phyloP scores from a whole-genome alignment of 495 filamentous ascomycete genomes.

The Penicillium verhagenii region DNA sequence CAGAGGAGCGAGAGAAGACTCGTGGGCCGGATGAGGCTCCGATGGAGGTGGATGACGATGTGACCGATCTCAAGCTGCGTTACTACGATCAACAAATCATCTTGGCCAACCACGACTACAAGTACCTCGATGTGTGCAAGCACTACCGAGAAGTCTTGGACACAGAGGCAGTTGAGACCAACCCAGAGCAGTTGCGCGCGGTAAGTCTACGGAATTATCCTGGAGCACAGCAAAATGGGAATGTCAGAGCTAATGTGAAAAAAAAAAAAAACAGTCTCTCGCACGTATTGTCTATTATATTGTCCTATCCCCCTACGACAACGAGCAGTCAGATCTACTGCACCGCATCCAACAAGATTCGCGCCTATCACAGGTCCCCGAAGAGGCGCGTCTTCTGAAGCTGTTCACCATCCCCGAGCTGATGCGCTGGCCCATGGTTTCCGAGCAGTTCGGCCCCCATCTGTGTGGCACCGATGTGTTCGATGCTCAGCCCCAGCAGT shows the following conservation, averaged over 20 bases:
- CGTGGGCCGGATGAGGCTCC: conserved; percentile 67
- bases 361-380: conserved; percentile 64
- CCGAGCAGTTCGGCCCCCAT: conserved; percentile 80
- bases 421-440: conserved; percentile 96
- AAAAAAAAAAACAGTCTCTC: no score
- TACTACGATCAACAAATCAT: conserved; percentile 97
- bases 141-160: conserved; percentile 94
- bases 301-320: conserved; percentile 94
- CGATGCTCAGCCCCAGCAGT: conserved; percentile 52
- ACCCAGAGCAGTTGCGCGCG: conserved; percentile 76
- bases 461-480: conserved; percentile 93
- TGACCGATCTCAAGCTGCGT: conserved; percentile 91
- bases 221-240: background rate
- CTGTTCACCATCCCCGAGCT: conserved; percentile 93
- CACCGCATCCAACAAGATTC: conserved; percentile 77
- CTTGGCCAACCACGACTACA: conserved; percentile 91
- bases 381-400: conserved; percentile 79
- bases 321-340: conserved; percentile 95
- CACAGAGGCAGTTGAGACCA: conserved; percentile 89
- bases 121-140: conserved; percentile 96
- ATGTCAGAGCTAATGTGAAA: conserved; percentile 1
- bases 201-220: conserved; percentile 51
- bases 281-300: conserved; percentile 96
- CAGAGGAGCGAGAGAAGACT: conserved; percentile 76
- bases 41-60: conserved; percentile 78